Evolutionary conservation across 2,329 filamentous ascomycete genomes (phyloP).

Genomic region (Aspergillus ibericus): DNA sequence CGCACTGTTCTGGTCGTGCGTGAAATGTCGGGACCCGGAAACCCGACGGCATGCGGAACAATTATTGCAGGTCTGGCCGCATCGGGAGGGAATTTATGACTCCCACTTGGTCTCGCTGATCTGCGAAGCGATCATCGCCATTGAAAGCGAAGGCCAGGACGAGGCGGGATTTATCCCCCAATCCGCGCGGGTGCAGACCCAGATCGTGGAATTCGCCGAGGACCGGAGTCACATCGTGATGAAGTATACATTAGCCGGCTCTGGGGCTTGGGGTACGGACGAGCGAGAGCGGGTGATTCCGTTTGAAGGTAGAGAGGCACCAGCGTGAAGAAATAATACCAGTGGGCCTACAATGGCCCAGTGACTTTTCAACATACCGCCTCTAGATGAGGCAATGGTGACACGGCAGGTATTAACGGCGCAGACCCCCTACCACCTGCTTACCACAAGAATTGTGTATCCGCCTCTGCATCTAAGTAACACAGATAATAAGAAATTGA

Average conservation of each 20-base stretch:
- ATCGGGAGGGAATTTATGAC: not conserved
- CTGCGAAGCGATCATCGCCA: conserved; percentile 11
- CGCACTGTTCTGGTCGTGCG: not conserved
- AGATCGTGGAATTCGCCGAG: not conserved
- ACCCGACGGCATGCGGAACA: not conserved
- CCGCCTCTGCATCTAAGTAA: too few relatives aligned
- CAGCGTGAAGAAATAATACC: too few relatives aligned
- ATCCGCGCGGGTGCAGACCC: not conserved
- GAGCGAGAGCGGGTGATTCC: not conserved
- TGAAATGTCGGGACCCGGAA: not conserved
- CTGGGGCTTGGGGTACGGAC: not conserved
- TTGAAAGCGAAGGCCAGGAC: conserved; percentile 11
- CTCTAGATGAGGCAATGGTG: too few relatives aligned
- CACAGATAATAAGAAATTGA: too few relatives aligned
- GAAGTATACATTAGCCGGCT: not conserved
- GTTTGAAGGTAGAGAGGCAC: not conserved
- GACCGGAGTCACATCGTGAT: not conserved
- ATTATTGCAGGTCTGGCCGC: not conserved
- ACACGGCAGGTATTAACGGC: too few relatives aligned
- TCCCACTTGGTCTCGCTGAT: not conserved
- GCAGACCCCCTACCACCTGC: too few relatives aligned
- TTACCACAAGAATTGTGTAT: too few relatives aligned
- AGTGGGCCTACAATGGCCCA: too few relatives aligned
- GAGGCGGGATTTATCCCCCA: not conserved
- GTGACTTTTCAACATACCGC: too few relatives aligned